Evolutionary conservation across 139 green algal genomes (phyloP).

Genomic region (Picochlorum sp.): DNA sequence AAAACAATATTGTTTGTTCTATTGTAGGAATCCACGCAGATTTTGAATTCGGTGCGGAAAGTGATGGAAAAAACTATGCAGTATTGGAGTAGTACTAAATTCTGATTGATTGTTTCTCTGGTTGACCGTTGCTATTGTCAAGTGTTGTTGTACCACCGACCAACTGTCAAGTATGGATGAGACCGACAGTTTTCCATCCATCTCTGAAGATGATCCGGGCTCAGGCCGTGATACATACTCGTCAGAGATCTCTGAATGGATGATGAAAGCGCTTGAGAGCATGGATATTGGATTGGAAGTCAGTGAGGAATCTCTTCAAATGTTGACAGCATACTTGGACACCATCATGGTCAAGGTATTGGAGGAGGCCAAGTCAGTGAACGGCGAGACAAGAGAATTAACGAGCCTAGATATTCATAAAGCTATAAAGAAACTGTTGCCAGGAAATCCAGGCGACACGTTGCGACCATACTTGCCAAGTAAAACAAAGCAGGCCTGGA

Average conservation of each 20-base stretch:
- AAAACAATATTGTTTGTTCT: no score
- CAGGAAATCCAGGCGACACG: constrained; percentile 10
- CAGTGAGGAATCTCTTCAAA: background rate
- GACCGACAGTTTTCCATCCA: no score
- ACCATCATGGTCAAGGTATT: constrained; percentile 14
- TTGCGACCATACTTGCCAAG: constrained; percentile 25
- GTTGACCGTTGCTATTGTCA: no score
- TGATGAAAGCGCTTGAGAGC: background rate
- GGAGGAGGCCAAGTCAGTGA: constrained; percentile 13
- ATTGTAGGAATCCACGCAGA: no score
- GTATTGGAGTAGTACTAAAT: no score
- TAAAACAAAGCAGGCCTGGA: constrained; percentile 29
- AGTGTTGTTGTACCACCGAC: no score
- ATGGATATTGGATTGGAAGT: constrained; percentile 2
- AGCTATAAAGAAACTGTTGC: constrained; percentile 26
- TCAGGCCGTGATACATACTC: no score
- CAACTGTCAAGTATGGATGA: no score
- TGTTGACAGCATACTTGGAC: constrained; percentile 13
- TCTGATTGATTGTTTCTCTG: no score
- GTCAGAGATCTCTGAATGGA: background rate
- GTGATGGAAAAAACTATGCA: no score
- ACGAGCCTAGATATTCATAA: constrained; percentile 31
- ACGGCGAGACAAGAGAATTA: constrained; percentile 5
- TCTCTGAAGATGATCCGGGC: no score
- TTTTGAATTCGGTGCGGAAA: no score